A percentile compares a stretch with the other conserved stretches of the same genome.
Evolutionary conservation across 1,139 yeast species (phyloP).

Genomic region (Magnusiomyces clavatus): DNA sequence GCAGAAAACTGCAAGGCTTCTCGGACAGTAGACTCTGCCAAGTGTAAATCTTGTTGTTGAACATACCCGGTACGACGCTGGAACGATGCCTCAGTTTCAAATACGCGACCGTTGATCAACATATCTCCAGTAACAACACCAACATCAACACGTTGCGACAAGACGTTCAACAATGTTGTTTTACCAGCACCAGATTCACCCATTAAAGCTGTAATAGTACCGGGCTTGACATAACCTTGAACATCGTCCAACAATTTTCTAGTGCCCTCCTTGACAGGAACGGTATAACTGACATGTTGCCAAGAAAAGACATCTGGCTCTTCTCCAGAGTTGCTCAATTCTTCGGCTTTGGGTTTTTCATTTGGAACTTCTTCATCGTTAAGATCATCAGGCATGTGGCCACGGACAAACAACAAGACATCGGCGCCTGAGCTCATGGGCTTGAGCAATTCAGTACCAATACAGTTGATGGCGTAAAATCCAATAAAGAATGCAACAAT

Average conservation of each 20-base stretch:
- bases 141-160: slow-evolving; percentile 49
- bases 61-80: slow-evolving; percentile 55
- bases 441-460: slow-evolving; percentile 32
- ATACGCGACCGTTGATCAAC: slow-evolving; percentile 48
- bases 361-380: slow-evolving; percentile 41
- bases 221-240: slow-evolving; percentile 56
- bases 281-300: slow-evolving; percentile 40
- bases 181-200: slow-evolving; percentile 65
- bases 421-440: slow-evolving; percentile 37
- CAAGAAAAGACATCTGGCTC: slow-evolving; percentile 40
- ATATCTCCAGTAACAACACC: slow-evolving; percentile 56
- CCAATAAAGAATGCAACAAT: slow-evolving; percentile 30
- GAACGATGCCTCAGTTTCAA: slow-evolving; percentile 39
- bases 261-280: slow-evolving; percentile 40
- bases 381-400: slow-evolving; percentile 39
- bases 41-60: slow-evolving; percentile 56
- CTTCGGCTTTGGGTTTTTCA: slow-evolving; percentile 30
- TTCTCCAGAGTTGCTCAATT: neutral
- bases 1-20: slow-evolving; percentile 55
- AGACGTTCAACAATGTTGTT: slow-evolving; percentile 49
- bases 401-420: slow-evolving; percentile 35
- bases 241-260: slow-evolving; percentile 45
- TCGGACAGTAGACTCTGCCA: slow-evolving; percentile 48
- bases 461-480: slow-evolving; percentile 29
- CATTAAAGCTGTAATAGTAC: slow-evolving; percentile 53